Base-by-base conservation (phyloP, 192 early-diverging fungal genomes). In the Gaertneriomyces sp. region DNA sequence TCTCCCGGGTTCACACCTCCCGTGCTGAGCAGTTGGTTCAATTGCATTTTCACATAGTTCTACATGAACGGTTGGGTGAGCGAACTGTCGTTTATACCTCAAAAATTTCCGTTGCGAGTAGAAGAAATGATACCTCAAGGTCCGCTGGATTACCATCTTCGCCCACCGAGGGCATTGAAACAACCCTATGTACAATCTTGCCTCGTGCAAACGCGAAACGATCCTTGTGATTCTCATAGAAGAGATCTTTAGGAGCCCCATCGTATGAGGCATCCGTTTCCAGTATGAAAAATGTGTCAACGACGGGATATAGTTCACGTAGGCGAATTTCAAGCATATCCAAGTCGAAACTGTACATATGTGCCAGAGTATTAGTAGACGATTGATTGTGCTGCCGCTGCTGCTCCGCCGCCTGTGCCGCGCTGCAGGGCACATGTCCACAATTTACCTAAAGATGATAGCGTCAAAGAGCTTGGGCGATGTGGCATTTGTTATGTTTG, bases 321-420 rank as follows among this genome's bases (percentile, higher is more conserved):
- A 86, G 51, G 12, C 84, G 69, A 10, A 80, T 66, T 55, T 88
- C 84, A 19, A 86, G 75, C 53, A 88, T 64, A 25, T 88, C 87
- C 33, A 88, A 68, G 62, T 88, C 85, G 1, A 84, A 75, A 61
- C 25, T 33, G 25, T 33, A 33, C 25, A 33, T 33, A 2, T 33
- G 2, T 33, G 25, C 25, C 25, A 33, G 25, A 33, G 25, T 33
- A 33, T 33, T 33, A 33, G 25, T 33, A 33, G 25, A 33, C 25
- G 25, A 33, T 33, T 33, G 25, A 33, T 33, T 33, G 25, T 33
- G 25, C 2, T 33, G 25, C 25, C 25, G 25, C 2, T 33, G 25
- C 25, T 33, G 25, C 25, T 33, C 25, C 2, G 25, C 25, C 25
- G 25, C 25, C 25, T 1, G 25, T 33, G 2, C 25, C 25, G 25